Evolutionary conservation across 768 basidiomycete genomes (phyloP).

Genomic region (Russula emetica): DNA sequence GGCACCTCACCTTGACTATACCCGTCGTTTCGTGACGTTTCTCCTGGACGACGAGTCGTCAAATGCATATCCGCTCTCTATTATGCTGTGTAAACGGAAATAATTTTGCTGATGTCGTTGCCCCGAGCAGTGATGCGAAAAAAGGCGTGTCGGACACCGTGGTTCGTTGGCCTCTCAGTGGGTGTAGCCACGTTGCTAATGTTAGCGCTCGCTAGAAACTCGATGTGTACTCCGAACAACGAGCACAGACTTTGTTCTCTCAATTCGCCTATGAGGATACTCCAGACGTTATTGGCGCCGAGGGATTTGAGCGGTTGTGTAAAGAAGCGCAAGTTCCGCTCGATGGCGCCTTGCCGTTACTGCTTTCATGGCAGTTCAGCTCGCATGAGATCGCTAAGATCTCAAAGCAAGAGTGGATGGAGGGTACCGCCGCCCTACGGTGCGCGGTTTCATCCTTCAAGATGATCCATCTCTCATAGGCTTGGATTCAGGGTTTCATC

Average conservation of each 20-base stretch:
- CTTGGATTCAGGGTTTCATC: conserved; percentile 44
- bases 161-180: conserved; percentile 2
- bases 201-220: conserved; percentile 19
- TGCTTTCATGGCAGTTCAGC: conserved; percentile 71
- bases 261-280: conserved; percentile 53
- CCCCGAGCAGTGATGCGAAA: conserved; percentile 12
- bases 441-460: conserved; percentile 32
- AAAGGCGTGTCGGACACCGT: conserved; percentile 5
- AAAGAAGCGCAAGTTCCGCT: conserved; percentile 64
- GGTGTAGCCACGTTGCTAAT: conserved; percentile 4
- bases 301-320: conserved; percentile 69
- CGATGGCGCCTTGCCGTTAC: conserved; percentile 66
- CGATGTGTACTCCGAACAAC: conserved; percentile 49
- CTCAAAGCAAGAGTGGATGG: conserved; percentile 64
- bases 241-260: conserved; percentile 51
- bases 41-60: conserved; percentile 12
- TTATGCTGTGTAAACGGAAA: conserved; percentile 22
- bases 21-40: conserved; percentile 13
- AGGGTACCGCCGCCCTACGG: conserved; percentile 47
- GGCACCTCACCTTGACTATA: conserved; percentile 11
- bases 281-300: conserved; percentile 58
- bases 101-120: conserved; percentile 17
- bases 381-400: conserved; percentile 72
- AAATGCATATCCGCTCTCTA: conserved; percentile 24
- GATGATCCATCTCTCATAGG: conserved; percentile 13